These are phyloP conservation scores for Eragrostis curvula DNA, from an alignment of 176 grass and related monocot species.

Conservation along the genomic window DNA sequence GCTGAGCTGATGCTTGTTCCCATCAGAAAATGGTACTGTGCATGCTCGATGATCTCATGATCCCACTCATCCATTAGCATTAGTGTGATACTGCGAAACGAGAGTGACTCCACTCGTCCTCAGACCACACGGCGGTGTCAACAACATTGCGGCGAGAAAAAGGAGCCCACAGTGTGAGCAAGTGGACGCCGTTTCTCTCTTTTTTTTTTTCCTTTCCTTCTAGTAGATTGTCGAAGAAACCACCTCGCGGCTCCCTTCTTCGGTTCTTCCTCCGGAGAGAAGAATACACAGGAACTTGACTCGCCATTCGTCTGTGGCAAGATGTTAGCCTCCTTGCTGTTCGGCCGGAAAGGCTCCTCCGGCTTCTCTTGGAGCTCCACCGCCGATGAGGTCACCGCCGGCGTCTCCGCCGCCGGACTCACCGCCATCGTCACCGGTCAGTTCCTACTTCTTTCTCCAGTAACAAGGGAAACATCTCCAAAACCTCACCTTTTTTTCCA, in stretches of 20 bases:
- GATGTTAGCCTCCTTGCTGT: constrained; percentile 56
- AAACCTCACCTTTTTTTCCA: background rate
- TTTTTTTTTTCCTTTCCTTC: too few species aligned
- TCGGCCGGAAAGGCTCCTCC: constrained; percentile 63
- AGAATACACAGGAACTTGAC: background rate
- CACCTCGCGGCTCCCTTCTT: too few species aligned
- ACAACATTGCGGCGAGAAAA: too few species aligned
- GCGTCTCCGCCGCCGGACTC: constrained; percentile 68
- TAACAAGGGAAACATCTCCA: background rate
- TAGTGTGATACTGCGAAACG: background rate
- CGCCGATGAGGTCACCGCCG: constrained; percentile 78
- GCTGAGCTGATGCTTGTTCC: background rate
- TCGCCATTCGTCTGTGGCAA: background rate
- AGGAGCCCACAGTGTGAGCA: too few species aligned
- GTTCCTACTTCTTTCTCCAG: background rate
- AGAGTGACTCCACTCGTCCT: background rate
- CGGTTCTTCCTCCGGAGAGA: too few species aligned
- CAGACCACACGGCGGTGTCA: too few species aligned
- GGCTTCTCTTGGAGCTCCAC: constrained; percentile 93
- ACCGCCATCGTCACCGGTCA: constrained; percentile 83
- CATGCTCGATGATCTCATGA: background rate
- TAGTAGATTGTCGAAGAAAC: too few species aligned
- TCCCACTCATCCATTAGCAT: background rate
- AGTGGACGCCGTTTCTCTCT: too few species aligned
- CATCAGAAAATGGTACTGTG: background rate